phyloP scores from a whole-genome alignment of 177 flowering plant genomes.

The Vitis hybrid region DNA sequence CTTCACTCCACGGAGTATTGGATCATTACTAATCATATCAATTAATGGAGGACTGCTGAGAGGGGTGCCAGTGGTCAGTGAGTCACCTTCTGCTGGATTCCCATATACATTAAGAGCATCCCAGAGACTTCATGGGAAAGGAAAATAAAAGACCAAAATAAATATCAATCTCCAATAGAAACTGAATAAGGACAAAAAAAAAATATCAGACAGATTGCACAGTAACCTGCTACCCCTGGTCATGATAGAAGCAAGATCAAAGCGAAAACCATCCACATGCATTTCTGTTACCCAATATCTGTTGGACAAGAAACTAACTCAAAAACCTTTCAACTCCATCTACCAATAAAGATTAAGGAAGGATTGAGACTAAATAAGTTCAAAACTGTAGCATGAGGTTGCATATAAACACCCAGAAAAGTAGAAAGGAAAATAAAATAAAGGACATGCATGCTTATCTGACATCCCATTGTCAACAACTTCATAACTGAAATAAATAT shows the following conservation, averaged over 20 bases:
- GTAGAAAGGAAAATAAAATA: not conserved
- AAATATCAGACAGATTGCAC: not conserved
- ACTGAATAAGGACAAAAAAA: not conserved
- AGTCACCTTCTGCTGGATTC: conserved; percentile 53
- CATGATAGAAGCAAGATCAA: conserved; percentile 97
- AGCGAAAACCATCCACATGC: conserved; percentile 98
- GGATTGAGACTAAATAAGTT: not conserved
- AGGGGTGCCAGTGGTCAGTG: conserved; percentile 81
- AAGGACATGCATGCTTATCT: not conserved
- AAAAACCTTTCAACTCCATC: conserved; percentile 1
- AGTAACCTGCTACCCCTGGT: conserved; percentile 88
- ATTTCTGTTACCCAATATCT: conserved; percentile 97
- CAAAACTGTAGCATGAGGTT: not conserved
- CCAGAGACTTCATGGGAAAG: conserved; percentile 55
- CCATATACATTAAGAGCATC: conserved; percentile 90
- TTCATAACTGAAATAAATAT: too few relatives aligned
- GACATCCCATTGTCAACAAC: too few relatives aligned
- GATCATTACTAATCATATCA: conserved; percentile 96
- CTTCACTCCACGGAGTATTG: conserved; percentile 85
- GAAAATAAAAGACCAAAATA: not conserved
- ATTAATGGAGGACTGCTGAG: conserved; percentile 79
- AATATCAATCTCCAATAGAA: conserved; percentile 2
- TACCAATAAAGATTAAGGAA: not conserved
- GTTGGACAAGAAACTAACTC: conserved; percentile 21
- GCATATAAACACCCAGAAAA: not conserved